Evolutionary conservation across 208 protist species (phyloP).

Genomic region (Acanthamoeba royreba): DNA sequence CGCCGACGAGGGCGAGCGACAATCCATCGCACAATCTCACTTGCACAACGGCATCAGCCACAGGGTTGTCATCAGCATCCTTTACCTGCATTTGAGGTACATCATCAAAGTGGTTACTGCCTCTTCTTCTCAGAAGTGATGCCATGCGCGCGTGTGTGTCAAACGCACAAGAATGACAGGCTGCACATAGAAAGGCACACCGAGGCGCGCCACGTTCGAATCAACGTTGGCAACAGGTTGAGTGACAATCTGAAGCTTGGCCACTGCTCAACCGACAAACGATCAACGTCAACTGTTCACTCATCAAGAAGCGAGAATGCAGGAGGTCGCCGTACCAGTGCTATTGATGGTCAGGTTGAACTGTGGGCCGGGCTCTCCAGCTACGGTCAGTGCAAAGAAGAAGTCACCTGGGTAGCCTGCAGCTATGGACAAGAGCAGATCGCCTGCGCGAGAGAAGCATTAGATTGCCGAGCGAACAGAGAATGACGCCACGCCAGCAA

Average conservation of each 20-base stretch:
- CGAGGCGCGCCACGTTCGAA: neutral
- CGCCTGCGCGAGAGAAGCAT: neutral
- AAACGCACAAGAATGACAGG: neutral
- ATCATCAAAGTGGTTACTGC: too few relatives aligned
- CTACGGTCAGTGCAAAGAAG: neutral
- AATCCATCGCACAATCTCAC: neutral
- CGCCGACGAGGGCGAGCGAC: neutral
- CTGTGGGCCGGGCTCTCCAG: neutral
- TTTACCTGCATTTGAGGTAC: neutral
- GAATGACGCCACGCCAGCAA: too few relatives aligned
- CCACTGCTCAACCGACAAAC: too few relatives aligned
- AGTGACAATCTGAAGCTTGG: neutral
- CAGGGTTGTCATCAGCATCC: neutral
- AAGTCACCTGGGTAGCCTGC: neutral
- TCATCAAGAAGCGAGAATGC: too few relatives aligned
- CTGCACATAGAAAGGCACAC: neutral
- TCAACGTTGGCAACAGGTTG: neutral
- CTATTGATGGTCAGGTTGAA: neutral
- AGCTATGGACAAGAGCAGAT: neutral
- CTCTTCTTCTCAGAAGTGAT: too few relatives aligned
- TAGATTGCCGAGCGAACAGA: too few relatives aligned
- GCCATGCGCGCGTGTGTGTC: too few relatives aligned
- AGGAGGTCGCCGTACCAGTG: neutral
- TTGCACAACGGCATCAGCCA: neutral
- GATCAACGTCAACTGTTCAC: too few relatives aligned